Evolutionary conservation across 768 basidiomycete genomes (phyloP), one percentile per base, ranked within the genome.

Genomic region (Auriscalpium orientale): DNA sequence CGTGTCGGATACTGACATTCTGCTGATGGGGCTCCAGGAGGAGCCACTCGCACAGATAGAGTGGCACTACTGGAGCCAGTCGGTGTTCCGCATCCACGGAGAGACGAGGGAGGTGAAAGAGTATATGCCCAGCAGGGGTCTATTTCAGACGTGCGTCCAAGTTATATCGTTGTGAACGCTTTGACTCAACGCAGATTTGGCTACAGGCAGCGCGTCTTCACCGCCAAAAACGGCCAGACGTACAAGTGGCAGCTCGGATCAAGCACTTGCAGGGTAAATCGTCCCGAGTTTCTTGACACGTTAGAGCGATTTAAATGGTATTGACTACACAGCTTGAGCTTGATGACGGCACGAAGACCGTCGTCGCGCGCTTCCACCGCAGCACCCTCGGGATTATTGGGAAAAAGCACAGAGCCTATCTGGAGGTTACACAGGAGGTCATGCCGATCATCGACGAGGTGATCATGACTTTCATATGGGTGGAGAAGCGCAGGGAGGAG

Each of bases 301-400:
- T 28, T 28, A 28, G 28, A 28, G 28, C 28, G 5, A 5, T 28
- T 28, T 2, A 28, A 28, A 28, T 28, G 1, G 7, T 28, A 13
- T 55, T 28, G 8, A 52, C 45, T 59, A 4, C 54, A 54, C 10
- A 55, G 52, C 8, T 59, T 50, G 9, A 48, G 56, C 38, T 16
- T 5, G 51, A 53, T 28, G 51, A 53, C 51, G 34, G 35, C 15
- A 36, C 35, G 12, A 22, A 53, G n/a, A 8, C 22, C 28, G n/a
- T 12, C 9, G n/a, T 53, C 9, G 51, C 43, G 13, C 38, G 33
- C 20, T 35, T 22, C 28, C 40, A 53, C 22, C 51, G 18, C 12
- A 35, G 52, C 21, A 6, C 15, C 12, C 11, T 28, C 9, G 40
- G 10, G 4, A 9, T 53, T 22, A 21, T 44, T 15, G 40, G 51